Evolutionary conservation across 2,329 filamentous ascomycete genomes (phyloP), one percentile per base, ranked within the genome.

Genomic region (Neurospora sp.): DNA sequence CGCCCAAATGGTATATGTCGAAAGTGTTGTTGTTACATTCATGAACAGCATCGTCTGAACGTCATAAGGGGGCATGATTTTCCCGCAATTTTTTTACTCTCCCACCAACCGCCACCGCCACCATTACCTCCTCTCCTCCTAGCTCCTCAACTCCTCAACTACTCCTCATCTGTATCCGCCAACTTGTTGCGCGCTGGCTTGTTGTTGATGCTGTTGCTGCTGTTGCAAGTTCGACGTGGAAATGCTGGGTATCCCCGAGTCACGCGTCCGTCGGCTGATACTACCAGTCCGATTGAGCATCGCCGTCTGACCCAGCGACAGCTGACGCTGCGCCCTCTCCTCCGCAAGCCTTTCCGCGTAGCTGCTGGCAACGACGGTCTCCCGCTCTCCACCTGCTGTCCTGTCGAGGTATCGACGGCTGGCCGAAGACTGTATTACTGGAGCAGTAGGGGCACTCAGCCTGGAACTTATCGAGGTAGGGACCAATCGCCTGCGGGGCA

Each of bases 401-500:
- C 84, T 79, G 38, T 87, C 85, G 23, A 86, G 76, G 70, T 86
- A 87, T 41, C 84, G 82, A 39, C 85, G 81, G 17, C 76, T 77
- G 4, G 75, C 73, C 2, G 79, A 76, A 6, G 81, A 77, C 1
- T 80, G 76, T 6, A 80, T 76, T 17, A 79, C 79, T 2, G 82
- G 79, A 17, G 79, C 78, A 2, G 77, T 74, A 2, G 83, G 80
- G 5, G 79, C 76, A 2, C 81, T 78, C 8, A 87, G 75, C 36
- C 86, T 82, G 67, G 84, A 83, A 70, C 82, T 82, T 62, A 85
- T 76, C 28, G 81, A 82, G 0, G 86, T 83, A 8, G 84, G 81
- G 17, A 82, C 81, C 67, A 88, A 79, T 23, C 87, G 83, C 67
- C 87, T 83, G 62, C 86, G 83, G 6, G 86, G 85, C 17, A 88